A percentile compares a stretch with the other conserved stretches of the same genome.
phyloP scores from a whole-genome alignment of 1,284 basidiomycete species.

The Melampsora americana region DNA sequence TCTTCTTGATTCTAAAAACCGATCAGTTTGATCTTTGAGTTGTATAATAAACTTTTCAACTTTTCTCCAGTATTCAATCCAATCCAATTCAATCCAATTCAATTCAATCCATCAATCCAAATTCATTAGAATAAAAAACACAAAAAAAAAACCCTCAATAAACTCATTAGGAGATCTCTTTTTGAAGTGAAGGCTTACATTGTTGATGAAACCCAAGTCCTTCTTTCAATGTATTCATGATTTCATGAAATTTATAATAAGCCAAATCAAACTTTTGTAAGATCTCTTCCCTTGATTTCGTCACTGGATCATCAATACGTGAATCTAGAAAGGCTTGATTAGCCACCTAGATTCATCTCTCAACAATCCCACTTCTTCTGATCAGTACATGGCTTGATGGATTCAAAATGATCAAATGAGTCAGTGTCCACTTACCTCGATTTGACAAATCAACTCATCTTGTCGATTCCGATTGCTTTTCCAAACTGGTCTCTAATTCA shows the following conservation, averaged over 20 bases:
- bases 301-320: conserved; percentile 19
- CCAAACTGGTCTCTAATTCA: conserved; percentile 4
- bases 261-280: conserved; percentile 31
- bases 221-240: conserved; percentile 21
- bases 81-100: too few relatives aligned
- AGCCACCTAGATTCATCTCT: conserved; percentile 14
- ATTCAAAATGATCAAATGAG: too few relatives aligned
- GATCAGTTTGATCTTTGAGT: background rate
- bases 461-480: conserved; percentile 5
- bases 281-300: conserved; percentile 20
- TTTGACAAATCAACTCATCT: conserved; percentile 3
- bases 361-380: background rate
- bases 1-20: background rate
- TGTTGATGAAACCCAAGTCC: conserved; percentile 32
- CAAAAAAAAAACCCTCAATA: too few relatives aligned
- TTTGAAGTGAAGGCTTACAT: too few relatives aligned
- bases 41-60: background rate
- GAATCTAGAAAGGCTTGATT: conserved; percentile 28
- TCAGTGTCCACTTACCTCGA: conserved; percentile 38
- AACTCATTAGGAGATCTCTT: too few relatives aligned
- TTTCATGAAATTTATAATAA: conserved; percentile 27
- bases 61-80: too few relatives aligned
- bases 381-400: background rate
- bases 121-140: background rate
- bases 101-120: background rate